These are phyloP conservation scores for Calcarisporium arbuscula DNA, from an alignment of 2,329 filamentous ascomycete genomes.

Conservation along the genomic window DNA sequence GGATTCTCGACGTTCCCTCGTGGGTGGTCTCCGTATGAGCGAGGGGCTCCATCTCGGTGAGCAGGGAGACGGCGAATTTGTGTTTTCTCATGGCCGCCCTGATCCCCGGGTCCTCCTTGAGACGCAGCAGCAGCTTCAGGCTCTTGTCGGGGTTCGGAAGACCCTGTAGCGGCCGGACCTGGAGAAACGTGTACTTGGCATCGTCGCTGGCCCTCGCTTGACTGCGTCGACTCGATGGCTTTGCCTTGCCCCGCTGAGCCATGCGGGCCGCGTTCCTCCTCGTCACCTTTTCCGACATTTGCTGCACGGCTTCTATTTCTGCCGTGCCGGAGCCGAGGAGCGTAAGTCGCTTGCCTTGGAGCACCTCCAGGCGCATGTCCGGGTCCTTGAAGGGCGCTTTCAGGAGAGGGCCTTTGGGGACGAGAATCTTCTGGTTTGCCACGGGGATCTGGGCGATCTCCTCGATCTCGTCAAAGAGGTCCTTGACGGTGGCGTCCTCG, in stretches of 20 bases:
- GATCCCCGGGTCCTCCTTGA: conserved; percentile 81
- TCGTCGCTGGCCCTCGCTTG: conserved; percentile 37
- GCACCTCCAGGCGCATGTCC: conserved; percentile 37
- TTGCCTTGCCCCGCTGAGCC: conserved; percentile 22
- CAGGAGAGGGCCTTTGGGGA: conserved; percentile 58
- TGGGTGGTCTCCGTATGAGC: conserved; percentile 67
- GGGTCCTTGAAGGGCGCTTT: conserved; percentile 59
- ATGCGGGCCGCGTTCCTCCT: conserved; percentile 37
- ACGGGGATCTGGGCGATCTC: conserved; percentile 50
- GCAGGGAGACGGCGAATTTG: conserved; percentile 73
- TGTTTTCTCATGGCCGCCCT: conserved; percentile 76
- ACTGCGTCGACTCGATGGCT: conserved; percentile 10
- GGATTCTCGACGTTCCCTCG: conserved; percentile 65
- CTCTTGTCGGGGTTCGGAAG: conserved; percentile 71
- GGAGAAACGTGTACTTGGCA: conserved; percentile 72
- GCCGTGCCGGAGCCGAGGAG: conserved; percentile 57
- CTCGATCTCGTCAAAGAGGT: conserved; percentile 55
- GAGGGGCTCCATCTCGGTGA: conserved; percentile 94
- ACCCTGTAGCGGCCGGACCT: conserved; percentile 66
- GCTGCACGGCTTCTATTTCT: conserved; percentile 51
- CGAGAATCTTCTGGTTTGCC: conserved; percentile 62
- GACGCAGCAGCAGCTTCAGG: conserved; percentile 63
- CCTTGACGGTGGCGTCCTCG: conserved; percentile 41
- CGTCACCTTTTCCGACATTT: conserved; percentile 41
- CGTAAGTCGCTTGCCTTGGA: conserved; percentile 54